phyloP scores from a whole-genome alignment of 495 filamentous ascomycete genomes.

The Sordaria brevicollis region DNA sequence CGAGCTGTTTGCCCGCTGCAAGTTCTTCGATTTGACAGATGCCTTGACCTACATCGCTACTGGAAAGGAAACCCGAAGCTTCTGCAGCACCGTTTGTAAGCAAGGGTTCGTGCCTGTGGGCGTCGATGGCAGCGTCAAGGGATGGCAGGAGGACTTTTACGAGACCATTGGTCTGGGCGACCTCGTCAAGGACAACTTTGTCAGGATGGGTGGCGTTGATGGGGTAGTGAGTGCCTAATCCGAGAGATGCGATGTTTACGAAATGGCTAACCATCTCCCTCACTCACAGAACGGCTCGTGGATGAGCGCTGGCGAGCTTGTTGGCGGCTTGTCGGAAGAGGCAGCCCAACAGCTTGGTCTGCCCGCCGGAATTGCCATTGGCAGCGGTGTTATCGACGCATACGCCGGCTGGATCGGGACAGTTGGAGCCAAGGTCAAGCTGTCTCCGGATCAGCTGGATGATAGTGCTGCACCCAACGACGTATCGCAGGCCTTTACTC shows the following conservation, averaged over 20 bases:
- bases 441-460: conserved; percentile 51
- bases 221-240: conserved; percentile 66
- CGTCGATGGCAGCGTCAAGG: conserved; percentile 93
- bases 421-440: conserved; percentile 85
- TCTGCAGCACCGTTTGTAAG: conserved; percentile 90
- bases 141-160: conserved; percentile 94
- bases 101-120: conserved; percentile 92
- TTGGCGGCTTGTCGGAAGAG: conserved; percentile 73
- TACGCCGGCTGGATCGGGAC: conserved; percentile 98
- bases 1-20: conserved; percentile 80
- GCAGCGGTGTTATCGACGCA: conserved; percentile 93
- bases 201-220: conserved; percentile 85
- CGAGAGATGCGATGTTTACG: neutral
- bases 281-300: conserved; percentile 79
- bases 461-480: conserved; percentile 58
- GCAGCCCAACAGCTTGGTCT: conserved; percentile 77
- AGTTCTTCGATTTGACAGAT: conserved; percentile 91
- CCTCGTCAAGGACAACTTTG: conserved; percentile 73
- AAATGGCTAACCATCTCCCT: conserved; percentile 7
- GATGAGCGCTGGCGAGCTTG: conserved; percentile 79
- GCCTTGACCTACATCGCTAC: conserved; percentile 93
- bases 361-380: conserved; percentile 80
- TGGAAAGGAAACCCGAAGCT: conserved; percentile 84
- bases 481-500: conserved; percentile 80
- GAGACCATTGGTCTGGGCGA: conserved; percentile 73